Evolutionary conservation across 169 alveolate species (phyloP), one percentile per base, ranked within the genome.

Genomic region (Plasmodium cynomolgi): DNA sequence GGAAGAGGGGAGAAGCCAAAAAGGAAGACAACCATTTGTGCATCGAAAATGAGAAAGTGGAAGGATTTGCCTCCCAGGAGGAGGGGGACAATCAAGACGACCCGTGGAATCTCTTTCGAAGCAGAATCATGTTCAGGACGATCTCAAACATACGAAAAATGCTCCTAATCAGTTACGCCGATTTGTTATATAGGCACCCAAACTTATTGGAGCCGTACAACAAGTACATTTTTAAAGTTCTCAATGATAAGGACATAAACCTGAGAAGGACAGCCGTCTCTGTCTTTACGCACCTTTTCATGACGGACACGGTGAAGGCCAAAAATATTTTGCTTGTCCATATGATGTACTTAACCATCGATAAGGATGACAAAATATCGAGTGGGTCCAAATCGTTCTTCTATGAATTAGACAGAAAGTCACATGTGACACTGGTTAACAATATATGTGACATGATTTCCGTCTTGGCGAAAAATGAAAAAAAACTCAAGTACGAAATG

Each of bases 251-350:
- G 37, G 96, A 95, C 44, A 88, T 95, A 81, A 73, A 86, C 37
- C 92, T 96, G 84, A 72, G 97, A 39, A 97, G 96, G 77, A 95
- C 97, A 8, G 98, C 97, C 26, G 96, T 95, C 54, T 80, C 96
- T 84, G 98, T 96, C 54, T 96, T 96, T 92, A 95, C 98, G 15
- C 98, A 96, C 91, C 83, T 96, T 83, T 96, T 95, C 73, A 96
- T 96, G 98, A 96, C 96, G 41, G 98, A 96, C 84, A 96, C 96
- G 85, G 95, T 96, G 54, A 96, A 96, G 84, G 97, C 98, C 17
- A 95, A 93, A 26, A 97, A 96, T 58, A 93, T 73, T 56, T 91
- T 96, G n/a, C 80, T 96, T 80, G 96, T 95, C 37, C 95, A 91
- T 39, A 95, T 96, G 97, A 95, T 95, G 97, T 96, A 81, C 79